Evolutionary conservation across 768 basidiomycete genomes (phyloP).

Genomic region (Tricholoma hemisulphureum): DNA sequence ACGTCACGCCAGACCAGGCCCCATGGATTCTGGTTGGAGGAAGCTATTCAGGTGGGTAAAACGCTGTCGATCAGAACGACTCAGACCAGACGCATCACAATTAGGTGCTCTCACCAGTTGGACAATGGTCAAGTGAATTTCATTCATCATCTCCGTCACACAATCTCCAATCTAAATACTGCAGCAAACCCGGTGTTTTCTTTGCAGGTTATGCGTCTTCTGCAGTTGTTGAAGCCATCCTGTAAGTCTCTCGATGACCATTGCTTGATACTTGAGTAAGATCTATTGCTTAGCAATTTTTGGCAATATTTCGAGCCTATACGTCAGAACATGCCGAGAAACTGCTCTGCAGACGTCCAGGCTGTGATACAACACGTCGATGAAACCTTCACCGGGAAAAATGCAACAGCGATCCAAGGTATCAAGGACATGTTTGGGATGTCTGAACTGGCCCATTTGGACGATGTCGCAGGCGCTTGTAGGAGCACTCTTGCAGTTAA

Average conservation of each 20-base stretch:
- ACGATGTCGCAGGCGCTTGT: slow-evolving; percentile 66
- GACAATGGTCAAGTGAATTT: slow-evolving; percentile 64
- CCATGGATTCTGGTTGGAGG: slow-evolving; percentile 54
- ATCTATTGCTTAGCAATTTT: slow-evolving; percentile 38
- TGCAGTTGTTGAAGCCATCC: slow-evolving; percentile 62
- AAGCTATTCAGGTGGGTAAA: slow-evolving; percentile 44
- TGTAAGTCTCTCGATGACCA: slow-evolving; percentile 28
- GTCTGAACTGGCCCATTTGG: slow-evolving; percentile 52
- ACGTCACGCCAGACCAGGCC: slow-evolving; percentile 53
- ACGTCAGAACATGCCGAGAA: slow-evolving; percentile 62
- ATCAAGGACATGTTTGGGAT: slow-evolving; percentile 64
- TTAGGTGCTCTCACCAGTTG: slow-evolving; percentile 48
- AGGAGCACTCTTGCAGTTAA: slow-evolving; percentile 28
- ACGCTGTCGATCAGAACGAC: background rate
- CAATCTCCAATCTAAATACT: background rate
- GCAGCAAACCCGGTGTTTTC: slow-evolving; percentile 61
- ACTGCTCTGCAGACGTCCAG: slow-evolving; percentile 73
- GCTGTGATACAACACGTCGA: slow-evolving; percentile 64
- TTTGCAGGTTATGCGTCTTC: slow-evolving; percentile 67
- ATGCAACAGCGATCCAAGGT: slow-evolving; percentile 45
- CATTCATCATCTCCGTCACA: background rate
- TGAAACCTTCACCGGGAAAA: slow-evolving; percentile 45
- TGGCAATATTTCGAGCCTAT: slow-evolving; percentile 77
- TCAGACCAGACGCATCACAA: background rate
- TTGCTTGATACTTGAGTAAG: background rate